Percentiles rank a stretch among this genome's conserved stretches.
phyloP scores from a whole-genome alignment of 2,329 filamentous ascomycete genomes.

The Aspergillus sp. region DNA sequence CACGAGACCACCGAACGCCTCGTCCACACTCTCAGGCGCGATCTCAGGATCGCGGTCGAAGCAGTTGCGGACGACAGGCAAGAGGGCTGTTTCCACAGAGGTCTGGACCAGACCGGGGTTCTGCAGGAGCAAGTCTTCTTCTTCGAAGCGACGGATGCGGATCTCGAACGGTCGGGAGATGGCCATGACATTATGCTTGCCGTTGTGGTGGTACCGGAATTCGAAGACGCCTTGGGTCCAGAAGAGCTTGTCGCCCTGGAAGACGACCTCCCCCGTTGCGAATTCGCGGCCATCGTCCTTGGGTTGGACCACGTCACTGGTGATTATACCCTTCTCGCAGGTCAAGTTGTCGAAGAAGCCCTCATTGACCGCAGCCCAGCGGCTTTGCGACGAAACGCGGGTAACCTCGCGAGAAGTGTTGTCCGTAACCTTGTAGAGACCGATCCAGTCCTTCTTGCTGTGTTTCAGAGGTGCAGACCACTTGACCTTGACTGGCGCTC shows the following conservation, averaged over 20 bases:
- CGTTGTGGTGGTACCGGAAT: conserved; percentile 92
- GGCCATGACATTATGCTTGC: conserved; percentile 86
- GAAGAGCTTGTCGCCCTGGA: conserved; percentile 88
- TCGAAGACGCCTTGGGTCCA: conserved; percentile 97
- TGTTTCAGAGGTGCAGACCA: conserved; percentile 88
- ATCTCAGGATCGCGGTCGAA: conserved; percentile 88
- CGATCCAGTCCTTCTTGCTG: conserved; percentile 88
- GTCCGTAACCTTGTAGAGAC: conserved; percentile 91
- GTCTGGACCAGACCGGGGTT: conserved; percentile 54
- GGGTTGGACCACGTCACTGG: conserved; percentile 53
- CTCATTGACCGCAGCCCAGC: conserved; percentile 76
- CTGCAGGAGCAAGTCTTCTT: conserved; percentile 60
- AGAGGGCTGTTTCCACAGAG: conserved; percentile 65
- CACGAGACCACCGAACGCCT: conserved; percentile 75
- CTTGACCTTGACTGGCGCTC: conserved; percentile 76
- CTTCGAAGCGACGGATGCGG: conserved; percentile 70
- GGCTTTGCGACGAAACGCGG: conserved; percentile 72
- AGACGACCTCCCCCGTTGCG: conserved; percentile 73
- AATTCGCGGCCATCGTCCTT: conserved; percentile 48
- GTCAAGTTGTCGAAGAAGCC: conserved; percentile 67
- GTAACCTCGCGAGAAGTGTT: conserved; percentile 80
- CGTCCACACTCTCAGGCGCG: conserved; percentile 68
- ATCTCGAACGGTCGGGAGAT: conserved; percentile 92
- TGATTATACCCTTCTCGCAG: conserved; percentile 67
- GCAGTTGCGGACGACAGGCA: conserved; percentile 83